phyloP scores from a whole-genome alignment of 2,329 filamentous ascomycete species.

The Apiospora phragmitis region DNA sequence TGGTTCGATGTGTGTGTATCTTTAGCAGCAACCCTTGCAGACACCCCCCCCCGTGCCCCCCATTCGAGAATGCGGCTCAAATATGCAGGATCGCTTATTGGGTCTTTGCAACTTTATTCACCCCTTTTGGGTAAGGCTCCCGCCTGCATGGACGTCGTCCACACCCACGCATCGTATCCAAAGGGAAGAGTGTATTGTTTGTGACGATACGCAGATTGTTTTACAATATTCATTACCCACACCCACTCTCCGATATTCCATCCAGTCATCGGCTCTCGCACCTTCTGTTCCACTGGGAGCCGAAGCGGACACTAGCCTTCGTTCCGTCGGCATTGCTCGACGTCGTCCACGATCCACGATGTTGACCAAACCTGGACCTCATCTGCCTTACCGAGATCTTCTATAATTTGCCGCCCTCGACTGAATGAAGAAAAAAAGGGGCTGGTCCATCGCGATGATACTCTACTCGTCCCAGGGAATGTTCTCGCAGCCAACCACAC shows the following conservation, averaged over 20 bases:
- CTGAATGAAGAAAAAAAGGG: background rate
- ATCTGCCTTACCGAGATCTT: background rate
- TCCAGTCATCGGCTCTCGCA: background rate
- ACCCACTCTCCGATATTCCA: background rate
- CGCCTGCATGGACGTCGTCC: background rate
- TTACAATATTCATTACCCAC: background rate
- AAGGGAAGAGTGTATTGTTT: background rate
- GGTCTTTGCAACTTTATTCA: background rate
- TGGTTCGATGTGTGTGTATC: background rate
- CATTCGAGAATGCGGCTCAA: background rate
- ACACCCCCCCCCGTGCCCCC: background rate
- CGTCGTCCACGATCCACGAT: background rate
- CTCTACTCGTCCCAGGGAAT: background rate
- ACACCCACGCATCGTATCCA: background rate
- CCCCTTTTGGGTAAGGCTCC: background rate
- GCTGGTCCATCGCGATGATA: background rate
- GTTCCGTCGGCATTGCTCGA: background rate
- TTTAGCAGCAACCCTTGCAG: background rate
- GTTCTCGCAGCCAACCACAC: background rate
- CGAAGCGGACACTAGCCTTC: background rate
- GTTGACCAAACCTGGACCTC: background rate
- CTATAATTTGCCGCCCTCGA: background rate
- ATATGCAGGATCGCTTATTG: background rate
- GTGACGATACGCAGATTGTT: conserved; percentile 1
- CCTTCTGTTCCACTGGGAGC: background rate